Evolutionary conservation across 1,284 basidiomycete species (phyloP).

Genomic region (Sporisorium exsertum): DNA sequence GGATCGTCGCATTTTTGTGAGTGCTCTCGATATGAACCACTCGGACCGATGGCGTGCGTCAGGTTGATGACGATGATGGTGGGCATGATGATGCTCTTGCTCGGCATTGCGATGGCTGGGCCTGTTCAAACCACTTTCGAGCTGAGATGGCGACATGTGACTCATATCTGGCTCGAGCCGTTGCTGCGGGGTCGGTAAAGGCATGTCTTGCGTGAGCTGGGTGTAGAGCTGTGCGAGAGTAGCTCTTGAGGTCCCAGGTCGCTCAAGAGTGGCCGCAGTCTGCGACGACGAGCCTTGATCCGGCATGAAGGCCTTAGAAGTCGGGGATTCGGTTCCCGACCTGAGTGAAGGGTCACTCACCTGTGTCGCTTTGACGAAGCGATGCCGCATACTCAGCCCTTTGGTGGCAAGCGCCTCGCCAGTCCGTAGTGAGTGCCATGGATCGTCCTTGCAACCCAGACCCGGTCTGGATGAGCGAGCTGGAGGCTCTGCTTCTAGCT

Average conservation of each 20-base stretch:
- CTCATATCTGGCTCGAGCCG: not conserved
- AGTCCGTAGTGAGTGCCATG: conserved; percentile 18
- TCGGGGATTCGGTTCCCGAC: not conserved
- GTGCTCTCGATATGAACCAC: conserved; percentile 35
- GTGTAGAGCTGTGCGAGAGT: conserved; percentile 33
- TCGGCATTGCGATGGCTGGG: not conserved
- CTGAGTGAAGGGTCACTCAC: conserved; percentile 28
- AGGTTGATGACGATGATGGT: conserved; percentile 28
- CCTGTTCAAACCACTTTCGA: too few relatives aligned
- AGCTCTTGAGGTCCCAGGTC: not conserved
- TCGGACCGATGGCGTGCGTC: conserved; percentile 18
- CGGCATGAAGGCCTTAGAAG: not conserved
- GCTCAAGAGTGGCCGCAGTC: not conserved
- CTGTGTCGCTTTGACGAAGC: conserved; percentile 33
- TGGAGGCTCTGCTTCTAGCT: not conserved
- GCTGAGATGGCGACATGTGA: not conserved
- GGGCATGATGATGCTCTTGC: conserved; percentile 4
- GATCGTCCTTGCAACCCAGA: not conserved
- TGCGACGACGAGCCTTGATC: too few relatives aligned
- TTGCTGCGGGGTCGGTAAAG: not conserved
- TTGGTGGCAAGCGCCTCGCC: conserved; percentile 10
- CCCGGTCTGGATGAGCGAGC: conserved; percentile 5
- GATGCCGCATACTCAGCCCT: conserved; percentile 21
- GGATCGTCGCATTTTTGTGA: conserved; percentile 19
- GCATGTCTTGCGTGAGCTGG: conserved; percentile 16